Base-by-base conservation (phyloP, 441 rosid genomes). In the Croton laevigatus region DNA sequence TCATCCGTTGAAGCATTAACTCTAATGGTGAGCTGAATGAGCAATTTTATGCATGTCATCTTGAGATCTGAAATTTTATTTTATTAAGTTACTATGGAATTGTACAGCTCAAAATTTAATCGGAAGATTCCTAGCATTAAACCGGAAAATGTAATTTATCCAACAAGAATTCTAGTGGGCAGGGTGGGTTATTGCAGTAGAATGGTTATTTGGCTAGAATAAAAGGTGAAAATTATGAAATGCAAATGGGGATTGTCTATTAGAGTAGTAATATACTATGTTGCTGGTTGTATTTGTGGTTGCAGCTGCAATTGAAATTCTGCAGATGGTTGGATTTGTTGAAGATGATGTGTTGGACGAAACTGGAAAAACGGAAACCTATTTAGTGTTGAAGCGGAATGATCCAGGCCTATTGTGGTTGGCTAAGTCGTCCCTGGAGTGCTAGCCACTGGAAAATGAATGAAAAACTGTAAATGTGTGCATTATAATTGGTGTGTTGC, bases 341-440 rank as follows among this genome's bases (percentile, higher is more conserved):
- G 97, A 96, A 57, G 97, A 91, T 68, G 82, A 71, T 62, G 71
- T 78, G 27, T 74, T 51, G 2, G 88, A 86, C 66, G 85, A 76
- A 27, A 75, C 67, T 6, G 94, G 97, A 44, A 79, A 72, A 49
- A 71, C 73, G 14, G 96, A 93, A 74, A 68, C 86, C 62, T 96
- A 83, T 65, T 65, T 96, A 64, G 93, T 89, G 61, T 55, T 95
- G 86, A 91, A 88, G 86, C 79, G 98, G 58, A 91, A 96, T 54
- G 98, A 96, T 78, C 97, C 88, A 13, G 98, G 97, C 46, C 80
- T 96, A 60, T 73, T 93, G 85, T 96, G 98, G 99, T 94, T 96
- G 62, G 97, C 91, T 36, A 93, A 90, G 75, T 86, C 98, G 67
- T 83, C 86, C 72, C 83, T 95, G 0, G 96, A 91, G 79, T 72